Evolutionary conservation across 352 stramenopile genomes (phyloP).

Genomic region (Blastocystis sp.): DNA sequence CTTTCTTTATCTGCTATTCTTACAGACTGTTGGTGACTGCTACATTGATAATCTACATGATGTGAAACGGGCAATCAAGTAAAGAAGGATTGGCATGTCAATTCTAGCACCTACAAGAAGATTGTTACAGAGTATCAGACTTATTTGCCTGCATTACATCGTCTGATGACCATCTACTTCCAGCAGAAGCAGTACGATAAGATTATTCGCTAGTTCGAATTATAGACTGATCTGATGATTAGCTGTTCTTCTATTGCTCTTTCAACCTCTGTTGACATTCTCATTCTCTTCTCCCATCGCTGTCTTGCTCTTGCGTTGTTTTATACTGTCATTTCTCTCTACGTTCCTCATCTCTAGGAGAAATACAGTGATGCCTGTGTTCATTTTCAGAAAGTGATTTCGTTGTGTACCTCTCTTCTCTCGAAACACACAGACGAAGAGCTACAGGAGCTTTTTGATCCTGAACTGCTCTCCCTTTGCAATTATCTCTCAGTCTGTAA

Average conservation of each 20-base stretch:
- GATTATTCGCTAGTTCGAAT: too few relatives aligned
- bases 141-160: too few relatives aligned
- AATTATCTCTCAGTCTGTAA: neutral
- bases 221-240: too few relatives aligned
- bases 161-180: too few relatives aligned
- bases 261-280: neutral
- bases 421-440: neutral
- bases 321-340: neutral
- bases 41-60: neutral
- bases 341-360: neutral
- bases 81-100: neutral
- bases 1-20: neutral
- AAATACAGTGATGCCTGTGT: neutral
- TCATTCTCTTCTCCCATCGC: neutral
- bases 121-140: neutral
- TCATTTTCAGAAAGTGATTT: neutral
- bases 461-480: neutral
- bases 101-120: neutral
- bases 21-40: neutral
- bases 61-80: neutral
- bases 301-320: neutral
- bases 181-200: too few relatives aligned
- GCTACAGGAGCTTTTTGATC: neutral
- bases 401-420: neutral
- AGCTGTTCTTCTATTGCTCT: neutral